Evolutionary conservation across 2,329 filamentous ascomycete species (phyloP).

Genomic region (Pseudogymnoascus sp.): DNA sequence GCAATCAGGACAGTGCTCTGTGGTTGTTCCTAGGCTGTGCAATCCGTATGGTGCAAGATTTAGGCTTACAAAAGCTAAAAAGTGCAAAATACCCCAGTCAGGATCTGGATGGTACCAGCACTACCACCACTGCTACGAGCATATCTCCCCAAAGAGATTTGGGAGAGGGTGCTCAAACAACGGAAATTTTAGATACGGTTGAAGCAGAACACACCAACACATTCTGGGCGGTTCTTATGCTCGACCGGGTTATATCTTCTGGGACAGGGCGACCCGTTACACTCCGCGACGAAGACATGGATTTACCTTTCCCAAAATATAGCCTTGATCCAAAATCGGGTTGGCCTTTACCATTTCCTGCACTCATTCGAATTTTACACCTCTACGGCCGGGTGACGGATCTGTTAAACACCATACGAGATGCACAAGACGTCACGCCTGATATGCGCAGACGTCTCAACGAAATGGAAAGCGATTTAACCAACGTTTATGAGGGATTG

Average conservation of each 20-base stretch:
- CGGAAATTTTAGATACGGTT: not conserved
- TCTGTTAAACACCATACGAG: constrained; percentile 71
- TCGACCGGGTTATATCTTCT: constrained; percentile 80
- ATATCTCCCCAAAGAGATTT: not conserved
- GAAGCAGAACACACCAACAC: constrained; percentile 66
- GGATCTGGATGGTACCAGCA: constrained; percentile 20
- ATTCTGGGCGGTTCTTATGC: constrained; percentile 83
- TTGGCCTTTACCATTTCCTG: constrained; percentile 73
- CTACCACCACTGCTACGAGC: not conserved
- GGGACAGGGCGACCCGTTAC: constrained; percentile 81
- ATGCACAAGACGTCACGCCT: constrained; percentile 64
- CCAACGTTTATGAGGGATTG: constrained; percentile 67
- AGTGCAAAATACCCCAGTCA: constrained; percentile 45
- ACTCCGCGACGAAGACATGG: constrained; percentile 76
- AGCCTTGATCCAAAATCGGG: constrained; percentile 48
- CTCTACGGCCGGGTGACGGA: constrained; percentile 80
- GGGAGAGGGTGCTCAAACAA: not conserved
- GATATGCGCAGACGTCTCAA: constrained; percentile 63
- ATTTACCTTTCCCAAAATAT: constrained; percentile 59
- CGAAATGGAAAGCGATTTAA: not conserved
- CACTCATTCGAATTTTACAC: constrained; percentile 75
- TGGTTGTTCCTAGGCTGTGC: constrained; percentile 92
- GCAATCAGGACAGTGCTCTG: constrained; percentile 77
- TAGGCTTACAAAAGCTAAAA: constrained; percentile 75
- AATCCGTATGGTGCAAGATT: constrained; percentile 73